phyloP scores from a whole-genome alignment of 1,284 basidiomycete species.

The Anthracocystis setariae region DNA sequence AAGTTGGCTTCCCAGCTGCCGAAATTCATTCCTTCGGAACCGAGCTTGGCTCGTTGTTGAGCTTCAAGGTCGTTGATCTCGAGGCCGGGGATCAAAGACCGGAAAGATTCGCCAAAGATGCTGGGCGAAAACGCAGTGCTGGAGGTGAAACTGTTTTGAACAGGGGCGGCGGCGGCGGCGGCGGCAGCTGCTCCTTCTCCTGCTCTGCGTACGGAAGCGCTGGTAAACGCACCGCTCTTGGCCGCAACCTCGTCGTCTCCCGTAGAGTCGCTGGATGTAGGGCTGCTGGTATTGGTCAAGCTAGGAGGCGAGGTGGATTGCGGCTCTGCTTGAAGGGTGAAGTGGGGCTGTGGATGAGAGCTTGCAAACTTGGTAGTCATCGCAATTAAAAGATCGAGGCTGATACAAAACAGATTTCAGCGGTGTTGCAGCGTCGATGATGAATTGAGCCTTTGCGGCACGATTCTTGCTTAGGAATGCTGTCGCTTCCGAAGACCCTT shows the following conservation, averaged over 20 bases:
- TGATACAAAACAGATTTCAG: not conserved
- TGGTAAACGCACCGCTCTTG: conserved; percentile 12
- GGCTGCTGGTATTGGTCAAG: conserved; percentile 42
- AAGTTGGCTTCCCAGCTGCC: conserved; percentile 39
- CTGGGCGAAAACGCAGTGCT: conserved; percentile 27
- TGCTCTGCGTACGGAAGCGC: conserved; percentile 15
- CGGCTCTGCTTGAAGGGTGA: conserved; percentile 2
- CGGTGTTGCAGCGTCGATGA: not conserved
- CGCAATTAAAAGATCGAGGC: conserved; percentile 5
- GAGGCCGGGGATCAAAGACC: conserved; percentile 16
- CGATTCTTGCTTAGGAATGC: no score
- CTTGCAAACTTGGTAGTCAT: conserved; percentile 39
- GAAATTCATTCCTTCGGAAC: conserved; percentile 39
- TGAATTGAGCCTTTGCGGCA: no score
- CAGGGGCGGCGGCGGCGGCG: conserved; percentile 1
- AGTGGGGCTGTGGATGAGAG: conserved; percentile 10
- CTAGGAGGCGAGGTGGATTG: conserved; percentile 40
- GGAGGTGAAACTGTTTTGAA: conserved; percentile 1
- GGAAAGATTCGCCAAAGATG: conserved; percentile 35
- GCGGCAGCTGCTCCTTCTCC: conserved; percentile 10
- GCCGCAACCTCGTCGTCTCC: conserved; percentile 37
- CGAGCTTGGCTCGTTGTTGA: conserved; percentile 10
- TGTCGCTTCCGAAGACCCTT: no score
- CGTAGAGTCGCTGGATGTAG: conserved; percentile 45
- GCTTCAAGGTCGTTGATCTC: conserved; percentile 13